These are phyloP conservation scores for Oryza glumipatula DNA, from an alignment of 176 grass and related monocot genomes.

Conservation along the genomic window DNA sequence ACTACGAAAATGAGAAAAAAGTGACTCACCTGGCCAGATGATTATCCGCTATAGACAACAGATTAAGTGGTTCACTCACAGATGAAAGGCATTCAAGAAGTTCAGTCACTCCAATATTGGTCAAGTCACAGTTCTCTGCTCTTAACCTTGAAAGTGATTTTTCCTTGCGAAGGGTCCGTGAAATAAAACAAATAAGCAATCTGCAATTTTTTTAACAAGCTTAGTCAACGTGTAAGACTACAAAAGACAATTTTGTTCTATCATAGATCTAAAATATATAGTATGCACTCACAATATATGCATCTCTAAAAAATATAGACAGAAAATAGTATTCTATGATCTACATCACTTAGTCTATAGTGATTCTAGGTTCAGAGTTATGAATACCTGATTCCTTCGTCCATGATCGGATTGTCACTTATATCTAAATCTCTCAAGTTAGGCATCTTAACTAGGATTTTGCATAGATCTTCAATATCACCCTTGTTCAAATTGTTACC, in stretches of 20 bases:
- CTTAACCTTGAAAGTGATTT: constrained; percentile 64
- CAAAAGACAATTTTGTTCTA: constrained; percentile 20
- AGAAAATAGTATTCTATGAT: neutral
- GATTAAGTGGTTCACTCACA: constrained; percentile 58
- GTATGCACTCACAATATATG: neutral
- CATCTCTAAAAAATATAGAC: neutral
- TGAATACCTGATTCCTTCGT: constrained; percentile 80
- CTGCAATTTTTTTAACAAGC: constrained; percentile 51
- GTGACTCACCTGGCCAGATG: constrained; percentile 68
- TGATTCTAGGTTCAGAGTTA: constrained; percentile 12
- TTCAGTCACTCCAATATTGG: constrained; percentile 56
- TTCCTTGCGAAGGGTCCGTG: constrained; percentile 57
- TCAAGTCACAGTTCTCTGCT: constrained; percentile 69
- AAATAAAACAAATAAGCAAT: constrained; percentile 71
- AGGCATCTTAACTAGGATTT: constrained; percentile 74
- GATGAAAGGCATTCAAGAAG: constrained; percentile 70
- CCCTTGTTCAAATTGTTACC: constrained; percentile 68
- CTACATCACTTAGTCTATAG: neutral
- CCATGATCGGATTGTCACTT: constrained; percentile 80
- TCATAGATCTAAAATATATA: neutral
- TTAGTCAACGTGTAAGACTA: constrained; percentile 12
- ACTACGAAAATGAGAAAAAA: neutral
- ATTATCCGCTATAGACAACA: constrained; percentile 83
- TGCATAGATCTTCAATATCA: constrained; percentile 72
- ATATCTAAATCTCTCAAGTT: constrained; percentile 80